Conservation (phyloP, 2,329 filamentous ascomycete genomes). For the Lomentospora prolificans region DNA sequence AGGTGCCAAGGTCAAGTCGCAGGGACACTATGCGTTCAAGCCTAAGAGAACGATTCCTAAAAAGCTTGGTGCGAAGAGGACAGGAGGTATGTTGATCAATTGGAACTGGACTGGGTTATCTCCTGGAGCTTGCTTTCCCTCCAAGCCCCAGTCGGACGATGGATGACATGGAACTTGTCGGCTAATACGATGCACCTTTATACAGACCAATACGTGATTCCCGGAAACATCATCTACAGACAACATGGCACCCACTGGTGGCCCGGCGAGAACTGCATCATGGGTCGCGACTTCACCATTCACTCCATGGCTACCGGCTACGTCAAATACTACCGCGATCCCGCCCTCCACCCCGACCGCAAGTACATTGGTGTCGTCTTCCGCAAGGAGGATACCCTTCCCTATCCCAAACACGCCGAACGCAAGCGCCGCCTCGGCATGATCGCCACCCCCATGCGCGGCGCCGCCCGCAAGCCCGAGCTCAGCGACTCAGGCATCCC, state of each 20-base stretch:
- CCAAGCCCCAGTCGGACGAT: neutral
- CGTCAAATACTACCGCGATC: constrained; percentile 95
- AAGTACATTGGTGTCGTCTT: constrained; percentile 95
- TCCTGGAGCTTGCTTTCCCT: no score
- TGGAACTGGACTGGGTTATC: neutral
- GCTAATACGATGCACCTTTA: neutral
- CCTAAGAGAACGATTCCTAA: constrained; percentile 56
- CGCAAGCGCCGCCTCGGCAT: constrained; percentile 69
- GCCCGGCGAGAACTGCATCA: constrained; percentile 87
- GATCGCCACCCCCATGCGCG: constrained; percentile 41
- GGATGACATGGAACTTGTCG: no score
- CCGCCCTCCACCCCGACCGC: constrained; percentile 67
- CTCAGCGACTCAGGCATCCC: constrained; percentile 42
- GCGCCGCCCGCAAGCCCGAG: constrained; percentile 23
- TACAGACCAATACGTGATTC: constrained; percentile 80
- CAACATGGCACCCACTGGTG: constrained; percentile 93
- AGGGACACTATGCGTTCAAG: constrained; percentile 58
- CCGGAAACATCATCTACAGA: constrained; percentile 96
- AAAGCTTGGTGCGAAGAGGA: constrained; percentile 89
- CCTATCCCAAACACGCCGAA: constrained; percentile 63
- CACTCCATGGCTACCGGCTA: constrained; percentile 78
- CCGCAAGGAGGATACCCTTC: constrained; percentile 69
- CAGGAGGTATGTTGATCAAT: constrained; percentile 52
- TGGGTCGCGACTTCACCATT: constrained; percentile 95
- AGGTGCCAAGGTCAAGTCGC: constrained; percentile 51